Evolutionary conservation across 2,329 filamentous ascomycete species (phyloP), one percentile per base, ranked within the genome.

Genomic region (Sclerotinia borealis): DNA sequence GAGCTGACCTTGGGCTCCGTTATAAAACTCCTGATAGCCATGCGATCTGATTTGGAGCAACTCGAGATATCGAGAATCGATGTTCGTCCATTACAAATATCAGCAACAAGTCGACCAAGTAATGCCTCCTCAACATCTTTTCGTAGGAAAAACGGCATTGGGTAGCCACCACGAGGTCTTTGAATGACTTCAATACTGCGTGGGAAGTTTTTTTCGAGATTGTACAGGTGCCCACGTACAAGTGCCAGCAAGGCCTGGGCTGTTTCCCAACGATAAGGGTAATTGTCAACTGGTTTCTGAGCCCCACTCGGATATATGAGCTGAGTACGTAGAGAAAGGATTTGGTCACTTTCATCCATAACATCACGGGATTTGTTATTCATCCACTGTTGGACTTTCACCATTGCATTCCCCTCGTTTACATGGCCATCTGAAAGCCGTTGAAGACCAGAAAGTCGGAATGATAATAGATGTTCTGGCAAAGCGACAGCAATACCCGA

Each of bases 381-480:
- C 10, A 85, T 67, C 76, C 78, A 83, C 9, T 68, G 65, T 51
- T 84, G 80, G 0, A 75, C 73, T 1, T 74, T 72, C 10, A 85
- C 72, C 76, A 85, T 79, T 0, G 63, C 48, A 0, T 61, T 66
- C 0, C 78, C 81, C 48, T 80, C 72, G 1, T 68, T 49, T 1
- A 77, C 49, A 2, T 73, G 72, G 1, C 68, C 71, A 39, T 81
- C 78, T 0, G 76, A 78, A 1, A 83, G 68, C 15, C 75, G 75
- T 59, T 85, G 81, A 0, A 80, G 64, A 0, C 80, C 80, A 58
- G 79, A 80, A 1, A 85, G 73, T 60, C 77, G 78, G 68, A 84
- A 83, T 0, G 83, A 85, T 4, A 86, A 69, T 1, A 82, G 72
- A 68, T 85, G 80, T 63, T 86, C 83, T 0, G 83, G 83, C 3